Evolutionary conservation across 495 filamentous ascomycete species (phyloP), one percentile per base, ranked within the genome.

Genomic region (Cercophora newfieldiana): DNA sequence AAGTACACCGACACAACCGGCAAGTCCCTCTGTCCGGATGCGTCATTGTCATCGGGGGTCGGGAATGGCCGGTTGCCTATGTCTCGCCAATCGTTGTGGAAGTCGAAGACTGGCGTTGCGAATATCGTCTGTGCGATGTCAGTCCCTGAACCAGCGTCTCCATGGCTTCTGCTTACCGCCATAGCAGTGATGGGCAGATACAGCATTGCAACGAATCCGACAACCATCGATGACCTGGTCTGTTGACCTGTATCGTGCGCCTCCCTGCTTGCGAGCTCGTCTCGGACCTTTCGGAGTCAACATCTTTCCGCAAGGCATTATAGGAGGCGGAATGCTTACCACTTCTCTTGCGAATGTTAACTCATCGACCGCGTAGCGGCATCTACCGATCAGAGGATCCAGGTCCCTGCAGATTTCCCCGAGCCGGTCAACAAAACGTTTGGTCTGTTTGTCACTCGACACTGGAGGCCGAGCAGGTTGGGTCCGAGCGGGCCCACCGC

Each of bases 151-250:
- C 10, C 21, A 26, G 7, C 28, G 31, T 19, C 30, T 1, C 10
- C 7, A 4, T 49, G 1, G 6, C 3, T 4, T 12, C 28, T 6
- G 22, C 68, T 26, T 53, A 69, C 68, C 2, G 68, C 68, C 1
- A 69, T 63, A 2, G 54, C 31, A 28, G 68, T 66, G 3, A 64
- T 61, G 3, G 68, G 68, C 21, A 70, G 68, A 53, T 66, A 70
- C 2, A 64, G 8, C 56, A 66, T 67, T 5, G 68, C 68, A n/a
- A 67, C 61, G n/a, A 67, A 54, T 3, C 63, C 68, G 19, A 70
- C 60, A 1, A 59, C 61, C 1, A 30, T 61, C 50, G 64, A 65
- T 0, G 29, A 16, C 18, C 16, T 49, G 16, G 64, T 61, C 29
- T 69, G 50, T 12, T 48, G 61, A 1, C 66, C 21, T 1, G 55